phyloP scores from a whole-genome alignment of 805 yeast species.

The Cyberlindnera japonica region DNA sequence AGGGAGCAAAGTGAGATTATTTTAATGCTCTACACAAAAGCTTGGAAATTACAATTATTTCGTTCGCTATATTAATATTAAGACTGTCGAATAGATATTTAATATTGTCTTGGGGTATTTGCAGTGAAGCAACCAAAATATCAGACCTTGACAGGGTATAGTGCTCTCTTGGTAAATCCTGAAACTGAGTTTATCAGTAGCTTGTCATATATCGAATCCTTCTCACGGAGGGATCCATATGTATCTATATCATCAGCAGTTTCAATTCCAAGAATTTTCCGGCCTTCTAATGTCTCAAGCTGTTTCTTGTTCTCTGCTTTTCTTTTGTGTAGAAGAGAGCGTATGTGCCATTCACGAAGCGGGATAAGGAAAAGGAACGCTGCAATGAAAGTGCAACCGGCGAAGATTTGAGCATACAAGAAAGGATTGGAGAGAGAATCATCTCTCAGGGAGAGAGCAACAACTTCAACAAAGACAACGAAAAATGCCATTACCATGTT shows the following conservation, averaged over 20 bases:
- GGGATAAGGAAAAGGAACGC: constrained; percentile 40
- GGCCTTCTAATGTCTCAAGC: constrained; percentile 1
- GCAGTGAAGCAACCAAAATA: not conserved
- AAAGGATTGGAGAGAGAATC: constrained; percentile 38
- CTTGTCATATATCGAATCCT: constrained; percentile 6
- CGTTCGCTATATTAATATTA: no score
- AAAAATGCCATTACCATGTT: constrained; percentile 32
- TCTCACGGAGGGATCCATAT: not conserved
- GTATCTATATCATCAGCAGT: constrained; percentile 1
- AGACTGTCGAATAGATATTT: no score
- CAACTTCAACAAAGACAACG: constrained; percentile 49
- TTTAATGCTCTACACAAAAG: no score
- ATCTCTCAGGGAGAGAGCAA: constrained; percentile 46
- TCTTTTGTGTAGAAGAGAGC: constrained; percentile 27
- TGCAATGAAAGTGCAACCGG: constrained; percentile 45
- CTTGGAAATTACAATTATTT: no score
- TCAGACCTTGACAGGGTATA: constrained; percentile 17
- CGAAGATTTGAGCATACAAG: constrained; percentile 54
- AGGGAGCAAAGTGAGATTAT: no score
- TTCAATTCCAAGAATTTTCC: not conserved
- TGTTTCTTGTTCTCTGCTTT: constrained; percentile 1
- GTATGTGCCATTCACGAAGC: constrained; percentile 48
- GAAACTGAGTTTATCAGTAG: constrained; percentile 3
- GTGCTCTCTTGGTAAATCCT: constrained; percentile 15
- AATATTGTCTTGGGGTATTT: no score